Base-by-base conservation (phyloP, 2,329 filamentous ascomycete genomes). In the Cordyceps farinosa region DNA sequence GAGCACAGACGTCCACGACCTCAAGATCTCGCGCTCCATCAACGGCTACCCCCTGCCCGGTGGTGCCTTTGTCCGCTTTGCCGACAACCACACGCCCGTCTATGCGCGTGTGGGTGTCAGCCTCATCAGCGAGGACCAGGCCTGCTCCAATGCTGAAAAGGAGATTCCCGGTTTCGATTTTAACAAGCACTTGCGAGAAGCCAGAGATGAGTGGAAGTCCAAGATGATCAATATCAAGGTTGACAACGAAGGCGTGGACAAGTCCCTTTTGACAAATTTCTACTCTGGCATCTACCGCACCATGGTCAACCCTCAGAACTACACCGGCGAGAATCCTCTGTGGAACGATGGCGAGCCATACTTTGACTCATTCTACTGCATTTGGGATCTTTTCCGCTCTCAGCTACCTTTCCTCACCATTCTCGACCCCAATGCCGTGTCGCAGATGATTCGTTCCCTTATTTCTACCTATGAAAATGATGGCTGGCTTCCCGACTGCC, bases 311-410 rank as follows among this genome's bases (percentile, higher is more conserved):
- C 89, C 89, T 2, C 88, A 91, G 68, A 89, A 91, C 68, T 90
- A 90, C 67, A 90, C 89, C 0, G 87, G 87, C 0, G 89, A 91
- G 71, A 91, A 91, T 62, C 87, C 87, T 2, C 71, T 86, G 0
- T 91, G 88, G 87, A 67, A 82, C 2, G 87, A 83, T 48, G 78
- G 77, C 2, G 87, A 90, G 71, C 88, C 88, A 0, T 91, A 91
- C 69, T 91, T 88, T 69, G 89, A 91, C 72, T 90, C 87, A 0
- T 90, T 88, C 68, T 92, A 92, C 72, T 91, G 88, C 67, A 86
- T 91, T 5, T 91, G 89, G 89, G 89, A 91, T 68, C 84, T 83
- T 0, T 91, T 89, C 66, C 80, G 89, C 29, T 87, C 84, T 42
- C 87, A 89, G 64, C 83, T 91, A 54, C 88, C 89, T 0, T 82